Base-by-base conservation (phyloP, 176 grass and related monocot genomes). In the Rhynchospora breviuscula region DNA sequence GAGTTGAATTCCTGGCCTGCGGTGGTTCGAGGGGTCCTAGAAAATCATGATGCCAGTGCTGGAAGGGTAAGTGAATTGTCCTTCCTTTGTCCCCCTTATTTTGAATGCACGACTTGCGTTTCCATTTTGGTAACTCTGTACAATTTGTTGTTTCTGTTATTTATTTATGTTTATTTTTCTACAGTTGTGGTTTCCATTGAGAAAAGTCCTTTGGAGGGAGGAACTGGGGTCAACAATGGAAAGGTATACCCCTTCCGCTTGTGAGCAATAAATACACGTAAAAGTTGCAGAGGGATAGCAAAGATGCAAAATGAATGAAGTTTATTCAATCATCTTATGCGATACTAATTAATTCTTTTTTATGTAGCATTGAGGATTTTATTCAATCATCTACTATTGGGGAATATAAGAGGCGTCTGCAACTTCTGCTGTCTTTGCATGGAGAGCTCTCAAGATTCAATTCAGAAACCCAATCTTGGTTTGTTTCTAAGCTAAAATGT, bases 141-240 rank as follows among this genome's bases (percentile, higher is more conserved):
- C 51, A 64, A n/a, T n/a, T n/a, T n/a, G n/a, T n/a, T n/a, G n/a
- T n/a, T n/a, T 35, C 33, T 35, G 33, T 35, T 35, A 29, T 26
- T 21, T 67, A 12, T 45, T 14, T 46, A 29, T 29, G 14, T 89
- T 44, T 19, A 11, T 46, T 75, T 67, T 66, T 84, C 4, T 66
- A 23, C 81, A 98, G 92, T 86, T 98, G 51, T 98, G 90, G 92
- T 98, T 94, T 85, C 95, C 95, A n/a, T 76, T 98, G 77, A 87
- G 89, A 86, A 82, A 89, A 19, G 73, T 98, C 73, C 90, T 94
- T 89, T 87, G 10, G 53, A 85, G 87, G 21, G 89, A 40, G 35
- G 35, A 87, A 35, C 69, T 88, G 26, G 85, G 76, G 7, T 77
- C 22, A 79, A 90, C 90, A 78, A 90, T 93, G 26, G 85, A 70